phyloP scores from a whole-genome alignment of 2,329 filamentous ascomycete species.

The Epichloe gansuensis region DNA sequence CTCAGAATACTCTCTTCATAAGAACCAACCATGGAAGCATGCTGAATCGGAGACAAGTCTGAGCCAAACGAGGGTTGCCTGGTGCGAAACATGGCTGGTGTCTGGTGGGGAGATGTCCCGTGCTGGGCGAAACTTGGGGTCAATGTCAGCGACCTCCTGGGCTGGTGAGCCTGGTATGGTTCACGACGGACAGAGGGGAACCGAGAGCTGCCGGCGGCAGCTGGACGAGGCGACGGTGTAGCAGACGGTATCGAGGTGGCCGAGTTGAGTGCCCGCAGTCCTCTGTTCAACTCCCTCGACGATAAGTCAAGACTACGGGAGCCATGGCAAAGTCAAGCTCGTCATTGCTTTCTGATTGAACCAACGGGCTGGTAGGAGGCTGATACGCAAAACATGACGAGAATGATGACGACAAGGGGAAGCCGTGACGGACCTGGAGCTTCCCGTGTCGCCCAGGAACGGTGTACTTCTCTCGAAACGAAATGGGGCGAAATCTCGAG shows the following conservation, averaged over 20 bases:
- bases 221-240: slow-evolving; percentile 24
- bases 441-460: slow-evolving; percentile 21
- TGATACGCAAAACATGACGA: slow-evolving; percentile 75
- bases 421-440: slow-evolving; percentile 29
- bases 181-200: slow-evolving; percentile 40
- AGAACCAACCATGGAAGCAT: slow-evolving; percentile 92
- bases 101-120: slow-evolving; percentile 37
- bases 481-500: slow-evolving; percentile 37
- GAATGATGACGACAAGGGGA: slow-evolving; percentile 58
- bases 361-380: slow-evolving; percentile 82
- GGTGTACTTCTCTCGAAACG: slow-evolving; percentile 25
- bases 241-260: slow-evolving; percentile 36
- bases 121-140: slow-evolving; percentile 30
- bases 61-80: slow-evolving; percentile 60
- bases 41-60: slow-evolving; percentile 67
- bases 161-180: slow-evolving; percentile 68
- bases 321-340: slow-evolving; percentile 49
- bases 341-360: slow-evolving; percentile 76
- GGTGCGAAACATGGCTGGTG: slow-evolving; percentile 37
- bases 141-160: slow-evolving; percentile 60
- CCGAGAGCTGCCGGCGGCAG: slow-evolving; percentile 13
- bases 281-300: slow-evolving; percentile 26
- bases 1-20: slow-evolving; percentile 95
- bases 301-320: slow-evolving; percentile 37
- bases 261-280: slow-evolving; percentile 63